Evolutionary conservation across 129 eudicot species (phyloP).

Genomic region (Deinandra increscens): DNA sequence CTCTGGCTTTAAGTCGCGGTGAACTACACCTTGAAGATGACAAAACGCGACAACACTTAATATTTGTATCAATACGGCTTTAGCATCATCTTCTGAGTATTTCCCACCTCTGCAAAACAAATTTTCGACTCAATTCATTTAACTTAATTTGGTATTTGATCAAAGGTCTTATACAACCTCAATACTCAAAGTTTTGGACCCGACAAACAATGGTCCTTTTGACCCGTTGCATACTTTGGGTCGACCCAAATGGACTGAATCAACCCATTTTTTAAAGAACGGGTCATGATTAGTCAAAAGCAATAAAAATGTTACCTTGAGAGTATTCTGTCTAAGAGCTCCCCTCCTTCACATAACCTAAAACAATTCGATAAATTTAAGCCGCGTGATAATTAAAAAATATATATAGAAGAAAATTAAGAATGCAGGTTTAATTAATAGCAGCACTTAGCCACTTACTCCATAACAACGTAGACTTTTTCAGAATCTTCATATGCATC

Average conservation of each 20-base stretch:
- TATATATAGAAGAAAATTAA: neutral
- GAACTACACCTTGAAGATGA: conserved; percentile 99
- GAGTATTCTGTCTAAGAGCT: conserved; percentile 81
- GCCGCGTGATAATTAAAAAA: neutral
- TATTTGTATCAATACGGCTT: conserved; percentile 71
- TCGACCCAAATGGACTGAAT: neutral
- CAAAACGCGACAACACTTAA: conserved; percentile 84
- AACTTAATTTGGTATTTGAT: neutral
- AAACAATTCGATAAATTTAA: conserved; percentile 7
- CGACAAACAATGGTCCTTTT: neutral
- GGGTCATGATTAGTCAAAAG: neutral
- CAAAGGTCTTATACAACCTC: neutral
- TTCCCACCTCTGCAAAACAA: conserved; percentile 76
- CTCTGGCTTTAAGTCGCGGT: conserved; percentile 97
- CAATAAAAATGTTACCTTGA: conserved; percentile 55
- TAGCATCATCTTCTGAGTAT: conserved; percentile 93
- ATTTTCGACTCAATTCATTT: neutral
- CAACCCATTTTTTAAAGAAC: neutral
- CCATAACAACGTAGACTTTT: conserved; percentile 90
- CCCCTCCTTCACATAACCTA: conserved; percentile 98
- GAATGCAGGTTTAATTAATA: neutral
- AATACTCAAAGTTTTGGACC: neutral
- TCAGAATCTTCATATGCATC: conserved; percentile 86
- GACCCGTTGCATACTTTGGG: neutral
- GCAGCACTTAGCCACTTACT: conserved; percentile 45